A percentile compares a stretch with the other conserved stretches of the same genome.
Evolutionary conservation across 2,329 filamentous ascomycete species (phyloP).

Genomic region (Ophiosphaerella herpotricha): DNA sequence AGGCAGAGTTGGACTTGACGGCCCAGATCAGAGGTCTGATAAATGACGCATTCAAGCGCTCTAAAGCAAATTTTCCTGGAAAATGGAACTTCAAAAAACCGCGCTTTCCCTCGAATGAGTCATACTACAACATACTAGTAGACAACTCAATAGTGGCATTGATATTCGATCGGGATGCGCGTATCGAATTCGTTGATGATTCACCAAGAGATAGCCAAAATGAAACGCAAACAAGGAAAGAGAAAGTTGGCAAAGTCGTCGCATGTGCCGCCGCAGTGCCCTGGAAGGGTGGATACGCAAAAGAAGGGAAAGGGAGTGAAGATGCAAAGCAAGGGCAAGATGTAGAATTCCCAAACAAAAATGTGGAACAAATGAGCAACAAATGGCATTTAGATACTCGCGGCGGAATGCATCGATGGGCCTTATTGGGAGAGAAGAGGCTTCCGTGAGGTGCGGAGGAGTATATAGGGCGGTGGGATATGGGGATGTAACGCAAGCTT

Average conservation of each 20-base stretch:
- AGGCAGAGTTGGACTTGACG: constrained; percentile 10
- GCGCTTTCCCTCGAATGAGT: constrained; percentile 19
- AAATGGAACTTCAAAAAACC: constrained; percentile 18
- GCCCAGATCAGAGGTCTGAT: constrained; percentile 16
- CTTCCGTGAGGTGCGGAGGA: constrained; percentile 21
- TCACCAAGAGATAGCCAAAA: background rate
- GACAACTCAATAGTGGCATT: constrained; percentile 15
- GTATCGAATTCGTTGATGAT: background rate
- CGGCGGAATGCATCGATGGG: constrained; percentile 29
- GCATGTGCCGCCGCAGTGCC: constrained; percentile 28
- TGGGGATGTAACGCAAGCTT: constrained; percentile 30
- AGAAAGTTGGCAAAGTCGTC: constrained; percentile 25
- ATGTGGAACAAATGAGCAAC: background rate
- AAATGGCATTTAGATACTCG: constrained; percentile 23
- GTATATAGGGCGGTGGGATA: constrained; percentile 6
- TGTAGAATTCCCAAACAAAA: background rate
- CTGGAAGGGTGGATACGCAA: constrained; percentile 28
- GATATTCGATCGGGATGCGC: constrained; percentile 16
- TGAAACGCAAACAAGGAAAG: background rate
- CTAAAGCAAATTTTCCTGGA: constrained; percentile 6
- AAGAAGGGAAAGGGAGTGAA: constrained; percentile 12
- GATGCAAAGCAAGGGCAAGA: background rate
- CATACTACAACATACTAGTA: constrained; percentile 19
- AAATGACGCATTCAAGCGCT: constrained; percentile 28
- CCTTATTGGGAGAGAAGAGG: constrained; percentile 34